Conservation (phyloP, 2,329 filamentous ascomycete genomes). For the Scedosporium minutisporum region DNA sequence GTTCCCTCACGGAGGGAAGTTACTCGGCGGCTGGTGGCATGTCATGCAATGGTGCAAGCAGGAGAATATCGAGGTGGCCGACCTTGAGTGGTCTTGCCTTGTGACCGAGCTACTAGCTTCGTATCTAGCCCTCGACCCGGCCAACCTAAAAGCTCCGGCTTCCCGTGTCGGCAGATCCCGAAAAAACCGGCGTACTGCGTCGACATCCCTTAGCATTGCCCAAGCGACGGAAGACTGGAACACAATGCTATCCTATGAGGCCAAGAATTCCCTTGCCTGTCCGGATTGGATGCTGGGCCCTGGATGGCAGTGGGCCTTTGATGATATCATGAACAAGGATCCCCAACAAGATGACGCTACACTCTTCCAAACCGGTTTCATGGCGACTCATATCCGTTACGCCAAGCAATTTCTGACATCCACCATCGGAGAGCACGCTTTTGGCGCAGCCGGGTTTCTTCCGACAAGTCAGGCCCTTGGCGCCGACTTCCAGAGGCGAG, state of each 20-base stretch:
- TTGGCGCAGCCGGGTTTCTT: conserved; percentile 49
- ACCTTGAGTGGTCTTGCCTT: conserved; percentile 61
- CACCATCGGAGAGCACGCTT: conserved; percentile 42
- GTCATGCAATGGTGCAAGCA: conserved; percentile 57
- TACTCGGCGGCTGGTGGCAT: conserved; percentile 66
- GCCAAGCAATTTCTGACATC: conserved; percentile 58
- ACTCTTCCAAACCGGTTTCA: conserved; percentile 25
- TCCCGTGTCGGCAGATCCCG: neutral
- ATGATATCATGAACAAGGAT: conserved; percentile 28
- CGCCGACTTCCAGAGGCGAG: conserved; percentile 46
- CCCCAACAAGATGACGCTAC: neutral
- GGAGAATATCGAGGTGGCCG: conserved; percentile 34
- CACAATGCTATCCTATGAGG: conserved; percentile 34
- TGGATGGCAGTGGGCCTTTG: conserved; percentile 64
- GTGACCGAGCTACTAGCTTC: conserved; percentile 55
- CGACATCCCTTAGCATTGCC: conserved; percentile 25
- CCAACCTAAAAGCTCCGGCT: conserved; percentile 15
- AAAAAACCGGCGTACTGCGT: conserved; percentile 21
- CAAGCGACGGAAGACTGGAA: conserved; percentile 35
- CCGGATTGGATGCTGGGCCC: conserved; percentile 50
- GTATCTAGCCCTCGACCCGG: conserved; percentile 46
- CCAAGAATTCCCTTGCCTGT: conserved; percentile 36
- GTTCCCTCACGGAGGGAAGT: conserved; percentile 45
- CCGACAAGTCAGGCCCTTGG: conserved; percentile 48
- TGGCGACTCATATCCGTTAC: conserved; percentile 43